Conservation (phyloP, 1,139 yeast species). For the Debaryomyces udenii region DNA sequence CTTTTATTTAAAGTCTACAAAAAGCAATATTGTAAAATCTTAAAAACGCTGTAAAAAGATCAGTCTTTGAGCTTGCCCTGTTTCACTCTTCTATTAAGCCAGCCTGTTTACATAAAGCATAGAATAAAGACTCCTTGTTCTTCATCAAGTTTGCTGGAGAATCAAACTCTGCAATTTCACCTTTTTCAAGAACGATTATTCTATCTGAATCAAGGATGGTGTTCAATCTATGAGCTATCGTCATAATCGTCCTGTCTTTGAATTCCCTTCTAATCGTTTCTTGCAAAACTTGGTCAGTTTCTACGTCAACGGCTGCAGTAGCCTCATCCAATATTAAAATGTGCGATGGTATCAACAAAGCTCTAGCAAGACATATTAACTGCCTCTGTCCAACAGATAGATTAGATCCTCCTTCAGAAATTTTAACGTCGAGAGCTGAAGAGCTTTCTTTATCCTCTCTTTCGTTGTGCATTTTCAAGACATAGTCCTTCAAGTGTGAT, state of each 20-base stretch:
- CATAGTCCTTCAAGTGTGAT: conserved; percentile 81
- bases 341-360: conserved; percentile 75
- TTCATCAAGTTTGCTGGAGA: conserved; percentile 70
- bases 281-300: conserved; percentile 86
- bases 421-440: conserved; percentile 61
- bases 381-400: conserved; percentile 92
- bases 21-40: conserved; percentile 2
- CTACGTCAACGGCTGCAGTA: conserved; percentile 96
- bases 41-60: not conserved
- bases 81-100: conserved; percentile 44
- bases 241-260: conserved; percentile 84
- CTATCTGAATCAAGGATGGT: conserved; percentile 91
- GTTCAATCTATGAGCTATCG: conserved; percentile 93
- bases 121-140: conserved; percentile 71
- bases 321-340: conserved; percentile 91
- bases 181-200: conserved; percentile 84
- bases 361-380: conserved; percentile 88
- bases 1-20: not conserved
- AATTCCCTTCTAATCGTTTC: conserved; percentile 85
- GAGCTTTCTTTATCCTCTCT: conserved; percentile 29
- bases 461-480: conserved; percentile 56
- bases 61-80: not conserved
- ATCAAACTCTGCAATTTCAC: conserved; percentile 86
- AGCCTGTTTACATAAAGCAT: conserved; percentile 74
- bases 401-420: conserved; percentile 85